Evolutionary conservation across 2,329 filamentous ascomycete genomes (phyloP).

Genomic region (Pseudocercospora cruenta): DNA sequence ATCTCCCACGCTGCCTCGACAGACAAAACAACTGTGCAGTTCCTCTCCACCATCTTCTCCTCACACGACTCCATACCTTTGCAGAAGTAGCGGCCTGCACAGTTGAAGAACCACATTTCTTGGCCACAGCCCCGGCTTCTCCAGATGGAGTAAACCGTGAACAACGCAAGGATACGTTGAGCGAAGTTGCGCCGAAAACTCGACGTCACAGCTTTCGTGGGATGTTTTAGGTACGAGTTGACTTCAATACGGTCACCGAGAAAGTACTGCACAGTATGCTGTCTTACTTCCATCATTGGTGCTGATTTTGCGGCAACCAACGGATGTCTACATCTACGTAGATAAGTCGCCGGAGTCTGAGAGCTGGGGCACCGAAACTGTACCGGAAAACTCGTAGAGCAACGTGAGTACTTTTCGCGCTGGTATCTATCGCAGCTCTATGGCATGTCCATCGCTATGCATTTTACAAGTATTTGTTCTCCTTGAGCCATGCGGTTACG

Average conservation of each 20-base stretch:
- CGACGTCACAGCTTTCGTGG: background rate
- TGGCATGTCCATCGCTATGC: background rate
- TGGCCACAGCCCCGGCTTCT: background rate
- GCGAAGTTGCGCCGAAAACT: background rate
- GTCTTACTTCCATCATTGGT: background rate
- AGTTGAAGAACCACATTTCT: background rate
- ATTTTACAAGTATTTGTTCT: constrained; percentile 61
- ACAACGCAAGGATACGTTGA: background rate
- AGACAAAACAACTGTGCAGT: background rate
- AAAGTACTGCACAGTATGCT: background rate
- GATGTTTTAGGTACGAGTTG: background rate
- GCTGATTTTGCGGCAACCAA: background rate
- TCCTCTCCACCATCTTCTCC: background rate
- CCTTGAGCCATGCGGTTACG: constrained; percentile 72
- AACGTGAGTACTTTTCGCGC: background rate
- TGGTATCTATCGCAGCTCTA: background rate
- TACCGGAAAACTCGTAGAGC: background rate
- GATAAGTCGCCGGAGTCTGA: constrained; percentile 2
- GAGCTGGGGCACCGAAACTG: background rate
- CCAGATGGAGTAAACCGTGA: background rate
- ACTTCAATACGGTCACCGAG: background rate
- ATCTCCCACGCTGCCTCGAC: background rate
- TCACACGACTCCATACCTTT: background rate
- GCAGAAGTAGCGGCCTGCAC: background rate
- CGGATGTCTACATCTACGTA: constrained; percentile 4